Base-by-base conservation (phyloP, 208 protist genomes). In the Trichomonas tenax region DNA sequence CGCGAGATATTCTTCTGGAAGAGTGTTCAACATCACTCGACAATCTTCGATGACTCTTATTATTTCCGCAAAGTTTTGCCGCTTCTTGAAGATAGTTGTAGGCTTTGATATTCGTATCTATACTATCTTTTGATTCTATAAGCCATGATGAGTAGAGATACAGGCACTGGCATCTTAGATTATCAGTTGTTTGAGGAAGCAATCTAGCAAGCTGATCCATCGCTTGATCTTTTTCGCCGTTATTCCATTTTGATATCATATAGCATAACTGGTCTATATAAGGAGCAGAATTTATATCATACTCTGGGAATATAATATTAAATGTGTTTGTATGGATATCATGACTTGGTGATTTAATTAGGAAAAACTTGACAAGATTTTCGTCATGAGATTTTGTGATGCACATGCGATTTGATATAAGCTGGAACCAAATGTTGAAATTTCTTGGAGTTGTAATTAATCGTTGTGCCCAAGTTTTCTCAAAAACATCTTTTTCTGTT, bases 251-350 rank as follows among this genome's bases (percentile, higher is more conserved):
- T 36, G 86, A 11, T 36, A 93, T 51, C 0, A 38, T 44, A 17
- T 26, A 21, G 45, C 86, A 93, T 0, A 93, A 14, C 36, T 38
- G 44, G 38, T 41, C 17, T 8, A 51, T 10, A 58, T 51, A 23
- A 17, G 86, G 86, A 2, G 86, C 86, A 36, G 23, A 14, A 34
- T 51, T 51, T 38, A 36, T 21, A n/a, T 48, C 46, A 41, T 48
- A 93, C n/a, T 93, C 17, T 48, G 86, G 86, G 44, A 51, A 93
- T 38, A 93, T 17, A 40, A 93, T 93, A 93, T 93, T 40, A 51
- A 93, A 93, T 38, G 86, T 23, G 51, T 93, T 93, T 9, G n/a
- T 26, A 58, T 51, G 86, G 17, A 38, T 48, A 26, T 44, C 44
- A 38, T 48, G n/a, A 36, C 4, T 38, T 49, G 36, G 8, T 38